Evolutionary conservation across 805 yeast genomes (phyloP).

Genomic region (Sugiyamaella smithiae): DNA sequence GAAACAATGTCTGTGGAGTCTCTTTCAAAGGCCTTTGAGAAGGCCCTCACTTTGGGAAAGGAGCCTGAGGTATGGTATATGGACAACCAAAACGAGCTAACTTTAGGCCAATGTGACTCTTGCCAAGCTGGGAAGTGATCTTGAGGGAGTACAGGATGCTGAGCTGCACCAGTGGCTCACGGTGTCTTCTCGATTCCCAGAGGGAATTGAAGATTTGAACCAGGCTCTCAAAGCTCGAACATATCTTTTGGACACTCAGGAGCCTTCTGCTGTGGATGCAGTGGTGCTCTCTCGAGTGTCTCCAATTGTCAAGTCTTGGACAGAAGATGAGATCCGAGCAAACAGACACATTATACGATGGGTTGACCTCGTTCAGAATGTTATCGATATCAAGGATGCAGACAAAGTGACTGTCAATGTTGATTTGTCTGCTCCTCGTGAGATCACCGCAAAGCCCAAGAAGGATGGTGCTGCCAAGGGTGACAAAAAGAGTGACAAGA

Average conservation of each 20-base stretch:
- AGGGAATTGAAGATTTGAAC: constrained; percentile 55
- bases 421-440: constrained; percentile 68
- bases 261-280: constrained; percentile 68
- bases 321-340: constrained; percentile 54
- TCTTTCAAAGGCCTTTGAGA: constrained; percentile 29
- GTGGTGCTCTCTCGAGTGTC: constrained; percentile 63
- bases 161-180: constrained; percentile 76
- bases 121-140: constrained; percentile 23
- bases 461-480: constrained; percentile 29
- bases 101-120: constrained; percentile 21
- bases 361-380: constrained; percentile 81
- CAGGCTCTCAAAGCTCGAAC: constrained; percentile 65
- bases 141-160: constrained; percentile 55
- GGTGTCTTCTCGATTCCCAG: constrained; percentile 61
- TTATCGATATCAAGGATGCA: constrained; percentile 47
- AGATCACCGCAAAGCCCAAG: constrained; percentile 50
- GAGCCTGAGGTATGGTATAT: constrained; percentile 12
- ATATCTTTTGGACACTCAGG: constrained; percentile 52
- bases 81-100: background rate
- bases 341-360: constrained; percentile 89
- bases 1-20: constrained; percentile 23
- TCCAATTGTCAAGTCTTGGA: constrained; percentile 58
- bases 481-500: constrained; percentile 53
- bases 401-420: constrained; percentile 56
- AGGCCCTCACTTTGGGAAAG: constrained; percentile 27